These are phyloP conservation scores for Macroventuria anomochaeta DNA, from an alignment of 2,329 filamentous ascomycete genomes.

Conservation along the genomic window DNA sequence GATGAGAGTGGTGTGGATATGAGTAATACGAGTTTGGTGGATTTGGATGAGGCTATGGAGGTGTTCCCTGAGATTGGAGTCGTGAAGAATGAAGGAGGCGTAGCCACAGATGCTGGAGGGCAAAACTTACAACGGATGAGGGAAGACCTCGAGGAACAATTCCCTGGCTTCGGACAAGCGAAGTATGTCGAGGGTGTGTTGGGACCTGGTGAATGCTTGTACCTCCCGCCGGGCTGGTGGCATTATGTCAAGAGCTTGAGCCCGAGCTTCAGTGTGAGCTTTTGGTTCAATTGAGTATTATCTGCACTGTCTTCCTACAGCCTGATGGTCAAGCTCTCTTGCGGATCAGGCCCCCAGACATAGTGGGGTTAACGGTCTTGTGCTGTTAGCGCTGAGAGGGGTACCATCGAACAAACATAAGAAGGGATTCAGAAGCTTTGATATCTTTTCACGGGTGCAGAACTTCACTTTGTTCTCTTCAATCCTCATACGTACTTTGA, in stretches of 20 bases:
- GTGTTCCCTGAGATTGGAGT: constrained; percentile 45
- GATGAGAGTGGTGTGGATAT: constrained; percentile 79
- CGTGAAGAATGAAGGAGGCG: constrained; percentile 31
- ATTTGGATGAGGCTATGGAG: constrained; percentile 72
- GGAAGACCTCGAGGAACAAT: constrained; percentile 43
- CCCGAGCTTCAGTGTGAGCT: constrained; percentile 92
- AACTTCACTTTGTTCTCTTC: too few species aligned
- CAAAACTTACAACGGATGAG: neutral
- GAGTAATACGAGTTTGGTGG: constrained; percentile 85
- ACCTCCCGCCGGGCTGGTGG: constrained; percentile 97
- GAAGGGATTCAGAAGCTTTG: neutral
- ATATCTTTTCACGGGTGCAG: neutral
- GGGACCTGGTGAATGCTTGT: constrained; percentile 80
- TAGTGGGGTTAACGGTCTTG: neutral
- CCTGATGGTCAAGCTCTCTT: too few species aligned
- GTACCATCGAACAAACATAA: neutral
- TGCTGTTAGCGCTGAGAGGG: neutral
- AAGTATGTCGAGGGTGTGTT: constrained; percentile 79
- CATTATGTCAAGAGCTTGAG: constrained; percentile 90
- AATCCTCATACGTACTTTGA: neutral
- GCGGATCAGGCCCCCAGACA: too few species aligned
- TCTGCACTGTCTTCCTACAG: too few species aligned
- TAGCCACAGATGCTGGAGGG: constrained; percentile 16
- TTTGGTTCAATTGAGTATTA: constrained; percentile 69
- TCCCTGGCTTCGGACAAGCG: constrained; percentile 64